phyloP scores from a whole-genome alignment of 2,329 filamentous ascomycete genomes.

The Fusarium haematococcum region DNA sequence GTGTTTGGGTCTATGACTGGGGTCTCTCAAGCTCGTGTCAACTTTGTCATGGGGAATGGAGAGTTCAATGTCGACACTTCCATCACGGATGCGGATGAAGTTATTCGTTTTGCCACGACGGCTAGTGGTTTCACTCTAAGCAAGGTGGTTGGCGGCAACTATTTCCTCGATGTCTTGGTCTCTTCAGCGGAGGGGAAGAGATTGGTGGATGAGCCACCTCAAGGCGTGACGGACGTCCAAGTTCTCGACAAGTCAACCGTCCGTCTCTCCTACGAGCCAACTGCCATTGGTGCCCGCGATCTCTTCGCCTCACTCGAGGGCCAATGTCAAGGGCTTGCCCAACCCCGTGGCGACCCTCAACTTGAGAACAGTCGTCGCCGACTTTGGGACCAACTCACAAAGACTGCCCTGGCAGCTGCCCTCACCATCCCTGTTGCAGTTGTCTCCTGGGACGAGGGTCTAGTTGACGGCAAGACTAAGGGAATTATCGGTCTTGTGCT shows the following conservation, averaged over 20 bases:
- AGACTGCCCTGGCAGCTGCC: slow-evolving; percentile 45
- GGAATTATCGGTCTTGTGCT: slow-evolving; percentile 55
- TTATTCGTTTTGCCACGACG: slow-evolving; percentile 42
- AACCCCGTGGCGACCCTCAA: slow-evolving; percentile 48
- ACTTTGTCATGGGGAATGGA: slow-evolving; percentile 53
- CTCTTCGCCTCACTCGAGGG: slow-evolving; percentile 39
- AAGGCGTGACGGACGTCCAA: slow-evolving; percentile 44
- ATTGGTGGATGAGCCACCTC: slow-evolving; percentile 22
- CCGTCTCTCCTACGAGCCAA: slow-evolving; percentile 51
- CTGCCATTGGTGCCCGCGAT: slow-evolving; percentile 47
- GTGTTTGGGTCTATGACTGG: slow-evolving; percentile 44
- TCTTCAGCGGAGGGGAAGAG: slow-evolving; percentile 31
- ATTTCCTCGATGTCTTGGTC: slow-evolving; percentile 47
- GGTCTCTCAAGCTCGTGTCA: slow-evolving; percentile 49
- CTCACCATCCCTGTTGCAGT: slow-evolving; percentile 51
- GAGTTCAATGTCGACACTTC: slow-evolving; percentile 48
- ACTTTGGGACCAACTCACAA: slow-evolving; percentile 48
- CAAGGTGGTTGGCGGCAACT: slow-evolving; percentile 41
- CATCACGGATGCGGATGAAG: slow-evolving; percentile 41
- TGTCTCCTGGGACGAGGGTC: slow-evolving; percentile 46
- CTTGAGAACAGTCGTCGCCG: slow-evolving; percentile 46
- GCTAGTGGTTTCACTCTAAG: slow-evolving; percentile 48
- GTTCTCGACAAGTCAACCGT: slow-evolving; percentile 47
- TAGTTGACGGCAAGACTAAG: slow-evolving; percentile 36
- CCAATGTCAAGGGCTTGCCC: slow-evolving; percentile 44